These are phyloP conservation scores for Tuber microsphaerosporum DNA, from an alignment of 495 filamentous ascomycete species.

Conservation along the genomic window DNA sequence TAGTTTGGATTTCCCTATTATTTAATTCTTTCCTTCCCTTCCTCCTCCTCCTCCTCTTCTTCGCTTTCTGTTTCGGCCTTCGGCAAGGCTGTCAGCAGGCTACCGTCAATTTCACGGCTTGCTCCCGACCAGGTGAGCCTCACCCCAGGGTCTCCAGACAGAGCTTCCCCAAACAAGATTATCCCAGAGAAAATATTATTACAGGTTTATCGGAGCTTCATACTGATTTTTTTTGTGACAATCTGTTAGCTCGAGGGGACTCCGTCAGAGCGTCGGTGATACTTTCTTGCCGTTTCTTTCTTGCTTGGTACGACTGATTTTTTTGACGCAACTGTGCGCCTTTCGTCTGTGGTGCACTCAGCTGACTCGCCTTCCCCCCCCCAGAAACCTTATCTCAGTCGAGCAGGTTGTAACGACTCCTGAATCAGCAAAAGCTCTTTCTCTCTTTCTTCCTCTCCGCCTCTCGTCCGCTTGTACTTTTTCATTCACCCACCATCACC, in stretches of 20 bases:
- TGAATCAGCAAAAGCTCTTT: background rate
- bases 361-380: constrained; percentile 35
- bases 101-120: constrained; percentile 6
- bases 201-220: constrained; percentile 5
- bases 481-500: background rate
- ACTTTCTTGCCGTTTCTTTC: constrained; percentile 30
- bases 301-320: constrained; percentile 24
- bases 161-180: background rate
- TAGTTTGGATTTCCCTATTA: constrained; percentile 12
- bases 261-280: constrained; percentile 18
- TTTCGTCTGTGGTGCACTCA: constrained; percentile 31
- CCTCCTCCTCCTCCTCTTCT: constrained; percentile 16
- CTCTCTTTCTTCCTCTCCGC: constrained; percentile 11
- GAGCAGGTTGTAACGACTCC: constrained; percentile 25
- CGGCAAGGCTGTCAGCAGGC: constrained; percentile 30
- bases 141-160: constrained; percentile 25
- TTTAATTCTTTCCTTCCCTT: constrained; percentile 12
- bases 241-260: constrained; percentile 22
- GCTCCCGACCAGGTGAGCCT: constrained; percentile 33
- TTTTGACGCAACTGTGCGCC: constrained; percentile 30
- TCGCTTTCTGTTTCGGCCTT: constrained; percentile 21
- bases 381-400: constrained; percentile 37
- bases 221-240: constrained; percentile 20
- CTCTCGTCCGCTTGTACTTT: constrained; percentile 2
- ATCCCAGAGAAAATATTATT: background rate